Conservation (phyloP, 1,284 basidiomycete genomes). For the Austropuccinia psidii region DNA sequence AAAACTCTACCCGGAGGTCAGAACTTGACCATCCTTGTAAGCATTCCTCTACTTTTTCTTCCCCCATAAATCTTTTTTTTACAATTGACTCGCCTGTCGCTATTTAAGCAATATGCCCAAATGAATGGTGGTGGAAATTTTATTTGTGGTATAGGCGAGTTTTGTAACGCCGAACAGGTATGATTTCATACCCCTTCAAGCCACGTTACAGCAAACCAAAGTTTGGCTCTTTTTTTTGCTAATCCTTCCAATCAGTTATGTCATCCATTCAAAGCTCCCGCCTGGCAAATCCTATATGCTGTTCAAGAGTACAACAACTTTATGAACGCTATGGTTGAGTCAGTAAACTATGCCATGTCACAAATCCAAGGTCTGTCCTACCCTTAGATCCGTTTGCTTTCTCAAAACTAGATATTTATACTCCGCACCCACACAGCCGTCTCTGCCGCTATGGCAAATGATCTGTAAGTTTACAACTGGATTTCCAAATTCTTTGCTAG, state of each 20-base stretch:
- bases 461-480: neutral
- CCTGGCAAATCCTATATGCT: conserved; percentile 29
- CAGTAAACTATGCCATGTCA: conserved; percentile 17
- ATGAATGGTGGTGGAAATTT: conserved; percentile 15
- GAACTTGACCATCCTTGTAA: conserved; percentile 24
- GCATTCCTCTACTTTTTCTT: neutral
- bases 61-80: no score
- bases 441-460: conserved; percentile 26
- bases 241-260: neutral
- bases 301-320: conserved; percentile 27
- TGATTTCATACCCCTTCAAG: neutral
- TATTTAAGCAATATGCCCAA: conserved; percentile 32
- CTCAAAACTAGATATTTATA: neutral
- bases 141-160: conserved; percentile 26
- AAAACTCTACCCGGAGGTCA: neutral
- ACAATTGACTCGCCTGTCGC: neutral
- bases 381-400: neutral
- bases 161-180: conserved; percentile 24
- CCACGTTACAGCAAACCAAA: neutral
- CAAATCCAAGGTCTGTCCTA: conserved; percentile 12
- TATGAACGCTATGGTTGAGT: conserved; percentile 23
- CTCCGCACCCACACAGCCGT: neutral
- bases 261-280: conserved; percentile 26
- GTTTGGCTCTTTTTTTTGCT: neutral
- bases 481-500: neutral